Evolutionary conservation across 108 stramenopile genomes (phyloP).

Genomic region (Cyclotella sp.): DNA sequence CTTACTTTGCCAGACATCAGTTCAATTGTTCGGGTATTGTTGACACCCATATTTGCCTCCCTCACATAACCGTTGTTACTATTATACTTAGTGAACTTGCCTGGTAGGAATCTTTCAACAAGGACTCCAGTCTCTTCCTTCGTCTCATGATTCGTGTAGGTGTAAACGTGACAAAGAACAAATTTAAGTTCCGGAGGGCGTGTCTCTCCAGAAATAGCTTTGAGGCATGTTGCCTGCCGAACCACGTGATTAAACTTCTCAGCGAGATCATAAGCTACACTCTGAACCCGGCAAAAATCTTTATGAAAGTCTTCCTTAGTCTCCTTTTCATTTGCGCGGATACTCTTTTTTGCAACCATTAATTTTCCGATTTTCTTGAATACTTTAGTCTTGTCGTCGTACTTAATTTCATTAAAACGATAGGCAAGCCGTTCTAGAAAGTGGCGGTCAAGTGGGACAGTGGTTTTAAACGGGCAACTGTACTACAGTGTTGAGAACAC

Average conservation of each 20-base stretch:
- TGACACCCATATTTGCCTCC: conserved; percentile 11
- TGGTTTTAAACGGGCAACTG: too few relatives aligned
- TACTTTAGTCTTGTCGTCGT: conserved; percentile 1
- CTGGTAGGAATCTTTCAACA: conserved; percentile 51
- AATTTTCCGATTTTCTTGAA: conserved; percentile 36
- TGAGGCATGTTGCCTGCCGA: conserved; percentile 20
- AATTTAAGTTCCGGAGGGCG: conserved; percentile 47
- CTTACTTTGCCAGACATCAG: conserved; percentile 30
- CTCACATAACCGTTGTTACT: conserved; percentile 62
- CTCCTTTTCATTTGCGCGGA: conserved; percentile 32
- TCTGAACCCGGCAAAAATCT: conserved; percentile 49
- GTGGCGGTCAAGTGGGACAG: too few relatives aligned
- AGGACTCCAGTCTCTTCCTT: conserved; percentile 39
- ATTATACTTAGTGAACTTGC: conserved; percentile 64
- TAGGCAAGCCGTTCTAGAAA: conserved; percentile 47
- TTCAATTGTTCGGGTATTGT: conserved; percentile 30
- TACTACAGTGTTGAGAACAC: background rate
- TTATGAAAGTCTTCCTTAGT: conserved; percentile 49
- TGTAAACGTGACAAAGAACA: conserved; percentile 49
- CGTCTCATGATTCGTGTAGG: conserved; percentile 10
- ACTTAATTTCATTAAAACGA: conserved; percentile 39
- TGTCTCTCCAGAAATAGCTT: conserved; percentile 21
- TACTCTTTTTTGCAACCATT: conserved; percentile 46
- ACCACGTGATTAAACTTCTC: conserved; percentile 47
- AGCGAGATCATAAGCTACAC: conserved; percentile 29